A percentile compares a stretch with the other conserved stretches of the same genome.
phyloP scores from a whole-genome alignment of 129 eudicot species.

The Pseudognaphalium luteoalbum region DNA sequence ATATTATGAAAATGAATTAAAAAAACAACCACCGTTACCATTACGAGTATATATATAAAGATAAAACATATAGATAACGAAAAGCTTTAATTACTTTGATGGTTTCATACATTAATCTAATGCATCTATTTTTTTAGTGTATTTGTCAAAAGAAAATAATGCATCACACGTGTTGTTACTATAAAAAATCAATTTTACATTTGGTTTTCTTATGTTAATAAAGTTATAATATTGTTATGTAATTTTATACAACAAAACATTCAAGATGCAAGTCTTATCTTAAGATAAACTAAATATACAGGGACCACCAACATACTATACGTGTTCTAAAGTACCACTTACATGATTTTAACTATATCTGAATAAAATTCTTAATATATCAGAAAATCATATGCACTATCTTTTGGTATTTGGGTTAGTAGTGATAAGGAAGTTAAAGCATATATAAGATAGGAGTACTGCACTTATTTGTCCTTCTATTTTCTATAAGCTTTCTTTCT shows the following conservation, averaged over 20 bases:
- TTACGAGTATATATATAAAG: too few species aligned
- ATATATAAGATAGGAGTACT: slow-evolving; percentile 7
- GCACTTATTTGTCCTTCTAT: slow-evolving; percentile 13
- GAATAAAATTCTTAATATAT: not conserved
- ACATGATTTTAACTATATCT: not conserved
- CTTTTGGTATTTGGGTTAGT: slow-evolving; percentile 10
- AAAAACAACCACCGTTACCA: too few species aligned
- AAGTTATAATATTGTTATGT: not conserved
- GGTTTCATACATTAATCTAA: too few species aligned
- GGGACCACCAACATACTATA: not conserved
- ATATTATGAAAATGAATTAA: too few species aligned
- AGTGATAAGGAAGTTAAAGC: slow-evolving; percentile 21
- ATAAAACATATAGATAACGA: too few species aligned
- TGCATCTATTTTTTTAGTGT: too few species aligned
- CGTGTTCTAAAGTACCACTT: not conserved
- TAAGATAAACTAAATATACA: not conserved
- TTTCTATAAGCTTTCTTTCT: slow-evolving; percentile 13
- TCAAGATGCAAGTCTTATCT: not conserved
- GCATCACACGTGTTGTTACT: too few species aligned
- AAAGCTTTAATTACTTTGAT: too few species aligned
- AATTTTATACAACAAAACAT: not conserved
- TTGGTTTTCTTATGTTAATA: too few species aligned
- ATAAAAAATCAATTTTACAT: too few species aligned
- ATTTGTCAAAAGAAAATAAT: too few species aligned
- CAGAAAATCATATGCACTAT: not conserved